Base-by-base conservation (phyloP, 2,329 filamentous ascomycete genomes). In the Hypoxylon sp. region DNA sequence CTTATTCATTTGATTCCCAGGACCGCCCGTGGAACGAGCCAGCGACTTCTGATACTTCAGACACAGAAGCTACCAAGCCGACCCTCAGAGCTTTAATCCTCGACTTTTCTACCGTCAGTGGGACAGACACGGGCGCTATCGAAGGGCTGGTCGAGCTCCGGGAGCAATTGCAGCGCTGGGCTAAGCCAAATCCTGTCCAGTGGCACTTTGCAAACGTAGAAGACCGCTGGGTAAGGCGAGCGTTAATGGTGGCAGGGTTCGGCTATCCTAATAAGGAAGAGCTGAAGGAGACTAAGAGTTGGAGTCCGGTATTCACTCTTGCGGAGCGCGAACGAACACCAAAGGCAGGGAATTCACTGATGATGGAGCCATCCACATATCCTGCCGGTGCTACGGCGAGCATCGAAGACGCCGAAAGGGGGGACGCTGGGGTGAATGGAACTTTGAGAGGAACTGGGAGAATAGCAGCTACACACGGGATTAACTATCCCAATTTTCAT, bases 401-500 rank as follows among this genome's bases (percentile, higher is more conserved):
- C 12, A 37, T 37, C 23, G 37, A 41, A 8, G 37, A 55, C 25
- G 27, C 14, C 4, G 59, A 56, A 37, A 62, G 1, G n/a, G 45
- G 27, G 3, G 12, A 39, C 11, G 29, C 37, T 27, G 27, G 9
- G 11, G 9, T 9, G 0, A 34, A 30, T n/a, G 7, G 5, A 25
- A 45, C 4, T 6, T 8, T 30, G 11, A 32, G 23, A 12, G 46
- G 32, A 2, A 16, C 41, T 25, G 12, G 29, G n/a, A 55, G 34
- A 23, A 5, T 52, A 11, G 39, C 30, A 23, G 27, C 29, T 41
- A 57, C 52, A 5, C 52, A 57, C 27, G 60, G 60, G 9, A 52
- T 47, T 16, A 57, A 62, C 29, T 62, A 57, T 25, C 60, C 52
- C 1, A 56, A 62, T 11, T 52, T 62, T 9, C 60, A 56, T 34